These are phyloP conservation scores for Carallia pectinifolia DNA, from an alignment of 345 rosid species.

Conservation along the genomic window DNA sequence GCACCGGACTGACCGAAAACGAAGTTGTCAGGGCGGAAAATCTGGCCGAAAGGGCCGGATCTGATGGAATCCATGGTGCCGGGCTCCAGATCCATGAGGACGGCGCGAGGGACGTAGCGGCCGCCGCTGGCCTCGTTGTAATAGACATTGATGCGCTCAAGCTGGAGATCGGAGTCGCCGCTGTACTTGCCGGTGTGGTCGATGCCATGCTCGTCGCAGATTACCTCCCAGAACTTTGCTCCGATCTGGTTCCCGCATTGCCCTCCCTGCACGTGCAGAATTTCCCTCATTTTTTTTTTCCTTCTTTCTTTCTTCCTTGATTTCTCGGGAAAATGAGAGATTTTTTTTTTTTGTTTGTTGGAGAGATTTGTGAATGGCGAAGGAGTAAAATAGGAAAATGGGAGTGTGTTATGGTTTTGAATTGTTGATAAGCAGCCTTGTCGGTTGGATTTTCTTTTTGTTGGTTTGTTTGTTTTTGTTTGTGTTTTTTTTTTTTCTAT, in stretches of 20 bases:
- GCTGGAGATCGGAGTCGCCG: slow-evolving; percentile 20
- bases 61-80: slow-evolving; percentile 29
- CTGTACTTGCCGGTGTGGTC: slow-evolving; percentile 21
- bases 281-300: slow-evolving; percentile 20
- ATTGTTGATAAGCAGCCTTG: too few species aligned
- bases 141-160: slow-evolving; percentile 25
- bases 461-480: fast-evolving
- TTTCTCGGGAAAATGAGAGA: slow-evolving; percentile 10
- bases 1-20: slow-evolving; percentile 22
- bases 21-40: slow-evolving; percentile 25
- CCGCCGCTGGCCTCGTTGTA: slow-evolving; percentile 30
- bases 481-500: too few species aligned
- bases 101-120: slow-evolving; percentile 24
- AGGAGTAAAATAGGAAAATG: not conserved
- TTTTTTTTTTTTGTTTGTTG: too few species aligned
- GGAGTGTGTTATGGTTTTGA: too few species aligned
- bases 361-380: not conserved
- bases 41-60: slow-evolving; percentile 27
- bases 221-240: slow-evolving; percentile 29
- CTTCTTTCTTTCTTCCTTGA: not conserved
- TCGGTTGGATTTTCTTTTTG: too few species aligned
- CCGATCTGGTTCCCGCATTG: slow-evolving; percentile 31
- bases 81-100: slow-evolving; percentile 32
- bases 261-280: slow-evolving; percentile 26
- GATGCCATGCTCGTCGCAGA: slow-evolving; percentile 27